Conservation (phyloP, 2,329 filamentous ascomycete genomes). For the Phoma herbarum region DNA sequence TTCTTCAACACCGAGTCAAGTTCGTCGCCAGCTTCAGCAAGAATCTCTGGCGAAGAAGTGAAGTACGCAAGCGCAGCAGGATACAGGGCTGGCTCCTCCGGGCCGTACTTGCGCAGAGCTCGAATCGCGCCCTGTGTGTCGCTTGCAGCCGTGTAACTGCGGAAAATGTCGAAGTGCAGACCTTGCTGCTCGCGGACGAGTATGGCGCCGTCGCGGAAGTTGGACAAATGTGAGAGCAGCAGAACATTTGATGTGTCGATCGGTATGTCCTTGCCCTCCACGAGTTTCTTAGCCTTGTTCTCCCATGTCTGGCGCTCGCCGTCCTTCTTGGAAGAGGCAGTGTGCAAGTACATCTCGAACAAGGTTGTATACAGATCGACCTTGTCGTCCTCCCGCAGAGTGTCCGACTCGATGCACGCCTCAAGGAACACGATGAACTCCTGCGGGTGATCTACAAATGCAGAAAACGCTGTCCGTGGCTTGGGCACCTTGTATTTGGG, state of each 20-base stretch:
- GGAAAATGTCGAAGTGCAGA: slow-evolving; percentile 92
- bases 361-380: slow-evolving; percentile 91
- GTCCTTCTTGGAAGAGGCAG: slow-evolving; percentile 78
- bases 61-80: slow-evolving; percentile 93
- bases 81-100: slow-evolving; percentile 89
- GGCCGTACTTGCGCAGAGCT: slow-evolving; percentile 89
- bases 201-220: slow-evolving; percentile 89
- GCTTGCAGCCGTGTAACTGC: slow-evolving; percentile 90
- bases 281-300: slow-evolving; percentile 85
- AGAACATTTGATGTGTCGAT: slow-evolving; percentile 97
- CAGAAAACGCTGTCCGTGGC: slow-evolving; percentile 90
- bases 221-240: slow-evolving; percentile 87
- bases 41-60: slow-evolving; percentile 80
- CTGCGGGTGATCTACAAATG: slow-evolving; percentile 91
- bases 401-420: slow-evolving; percentile 77
- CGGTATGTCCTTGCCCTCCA: slow-evolving; percentile 78
- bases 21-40: slow-evolving; percentile 87
- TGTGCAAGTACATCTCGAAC: slow-evolving; percentile 98
- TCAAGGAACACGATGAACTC: slow-evolving; percentile 94
- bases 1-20: slow-evolving; percentile 80
- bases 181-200: slow-evolving; percentile 94
- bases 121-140: slow-evolving; percentile 92
- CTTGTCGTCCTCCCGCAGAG: slow-evolving; percentile 76
- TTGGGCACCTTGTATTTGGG: slow-evolving; percentile 79
- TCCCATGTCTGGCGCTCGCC: slow-evolving; percentile 82